These are phyloP conservation scores for Catenaria anguillulae DNA, from an alignment of 371 early-diverging fungal genomes.

Conservation along the genomic window DNA sequence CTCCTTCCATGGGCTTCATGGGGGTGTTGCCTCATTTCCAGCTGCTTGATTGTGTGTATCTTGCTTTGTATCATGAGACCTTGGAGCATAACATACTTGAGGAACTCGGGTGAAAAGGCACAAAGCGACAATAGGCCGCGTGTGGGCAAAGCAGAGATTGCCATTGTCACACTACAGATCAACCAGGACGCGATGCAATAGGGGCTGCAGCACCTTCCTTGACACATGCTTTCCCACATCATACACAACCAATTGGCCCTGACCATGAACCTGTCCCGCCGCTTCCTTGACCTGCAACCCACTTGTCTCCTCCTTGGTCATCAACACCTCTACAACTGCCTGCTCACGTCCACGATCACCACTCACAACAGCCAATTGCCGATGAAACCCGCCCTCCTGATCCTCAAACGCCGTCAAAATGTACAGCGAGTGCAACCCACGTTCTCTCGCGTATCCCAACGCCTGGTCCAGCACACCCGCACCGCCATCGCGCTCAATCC, in stretches of 20 bases:
- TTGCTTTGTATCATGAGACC: no score
- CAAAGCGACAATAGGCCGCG: no score
- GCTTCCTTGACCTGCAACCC: slow-evolving; percentile 10
- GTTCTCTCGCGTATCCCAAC: slow-evolving; percentile 20
- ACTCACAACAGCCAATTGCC: slow-evolving; percentile 39
- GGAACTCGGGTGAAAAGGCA: no score
- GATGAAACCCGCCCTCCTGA: slow-evolving; percentile 25
- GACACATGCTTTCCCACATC: slow-evolving; percentile 39
- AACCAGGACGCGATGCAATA: slow-evolving; percentile 19
- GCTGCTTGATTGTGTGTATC: no score
- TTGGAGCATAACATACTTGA: no score
- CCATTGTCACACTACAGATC: no score
- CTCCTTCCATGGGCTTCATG: no score
- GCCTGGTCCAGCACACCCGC: slow-evolving; percentile 14
- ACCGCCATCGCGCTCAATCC: slow-evolving; percentile 28
- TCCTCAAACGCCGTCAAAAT: slow-evolving; percentile 43
- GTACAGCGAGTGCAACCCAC: slow-evolving; percentile 34
- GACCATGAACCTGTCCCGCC: neutral
- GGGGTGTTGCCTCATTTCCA: no score
- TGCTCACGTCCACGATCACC: slow-evolving; percentile 7
- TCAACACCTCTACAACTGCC: slow-evolving; percentile 9
- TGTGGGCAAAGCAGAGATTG: no score
- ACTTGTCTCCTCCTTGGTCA: neutral
- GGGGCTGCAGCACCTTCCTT: slow-evolving; percentile 56
- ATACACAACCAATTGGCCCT: slow-evolving; percentile 20